Percentiles rank a stretch among this genome's conserved stretches.
Conservation (phyloP, 805 yeast genomes). For the Martiniozyma abietophila region DNA sequence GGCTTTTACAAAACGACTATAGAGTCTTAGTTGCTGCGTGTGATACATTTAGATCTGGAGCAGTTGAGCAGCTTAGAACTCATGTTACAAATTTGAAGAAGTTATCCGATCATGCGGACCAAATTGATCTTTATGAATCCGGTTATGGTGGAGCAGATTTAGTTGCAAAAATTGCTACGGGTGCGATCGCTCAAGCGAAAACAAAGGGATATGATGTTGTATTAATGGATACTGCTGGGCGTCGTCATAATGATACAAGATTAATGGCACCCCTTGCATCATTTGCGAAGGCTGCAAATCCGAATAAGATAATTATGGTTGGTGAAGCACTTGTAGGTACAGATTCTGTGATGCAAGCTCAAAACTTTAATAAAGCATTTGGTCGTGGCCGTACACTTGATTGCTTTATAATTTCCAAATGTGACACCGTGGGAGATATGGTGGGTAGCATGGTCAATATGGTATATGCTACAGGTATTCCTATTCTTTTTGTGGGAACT, state of each 20-base stretch:
- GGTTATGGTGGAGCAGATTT: conserved; percentile 96
- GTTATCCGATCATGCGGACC: conserved; percentile 37
- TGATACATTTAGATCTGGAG: conserved; percentile 96
- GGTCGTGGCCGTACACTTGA: conserved; percentile 76
- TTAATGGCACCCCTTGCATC: conserved; percentile 93
- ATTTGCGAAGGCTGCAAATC: conserved; percentile 91
- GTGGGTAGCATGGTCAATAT: conserved; percentile 95
- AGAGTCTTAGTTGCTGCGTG: conserved; percentile 90
- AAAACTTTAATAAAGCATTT: conserved; percentile 86
- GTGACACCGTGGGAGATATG: conserved; percentile 96
- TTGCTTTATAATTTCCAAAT: conserved; percentile 86
- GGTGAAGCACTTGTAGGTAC: conserved; percentile 98
- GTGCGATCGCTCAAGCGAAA: conserved; percentile 75
- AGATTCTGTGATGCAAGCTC: conserved; percentile 92
- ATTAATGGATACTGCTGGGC: conserved; percentile 93
- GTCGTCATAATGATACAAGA: conserved; percentile 91
- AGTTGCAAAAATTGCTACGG: conserved; percentile 87
- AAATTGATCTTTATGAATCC: conserved; percentile 78
- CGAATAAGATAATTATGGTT: conserved; percentile 95
- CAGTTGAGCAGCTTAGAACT: conserved; percentile 93
- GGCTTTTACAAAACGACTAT: conserved; percentile 87
- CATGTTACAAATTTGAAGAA: conserved; percentile 80
- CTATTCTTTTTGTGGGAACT: conserved; percentile 89
- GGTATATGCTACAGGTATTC: conserved; percentile 94
- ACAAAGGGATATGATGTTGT: conserved; percentile 72